Evolutionary conservation across 2,329 filamentous ascomycete genomes (phyloP).

Genomic region (Kalmusia sp.): DNA sequence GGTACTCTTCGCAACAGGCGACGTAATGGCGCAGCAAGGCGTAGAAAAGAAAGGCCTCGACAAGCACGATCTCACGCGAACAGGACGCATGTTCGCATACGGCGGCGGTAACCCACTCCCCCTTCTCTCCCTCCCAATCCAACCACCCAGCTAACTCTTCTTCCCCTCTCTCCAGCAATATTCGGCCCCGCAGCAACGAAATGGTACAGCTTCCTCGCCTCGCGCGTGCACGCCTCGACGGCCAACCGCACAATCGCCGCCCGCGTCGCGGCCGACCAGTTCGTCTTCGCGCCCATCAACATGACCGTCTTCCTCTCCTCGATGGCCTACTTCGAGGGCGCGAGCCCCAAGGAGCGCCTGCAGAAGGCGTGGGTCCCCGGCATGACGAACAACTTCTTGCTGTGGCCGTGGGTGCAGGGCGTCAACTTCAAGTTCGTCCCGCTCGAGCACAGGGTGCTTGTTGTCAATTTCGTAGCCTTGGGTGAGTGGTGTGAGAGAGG

Average conservation of each 20-base stretch:
- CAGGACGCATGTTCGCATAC: slow-evolving; percentile 80
- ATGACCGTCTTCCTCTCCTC: slow-evolving; percentile 79
- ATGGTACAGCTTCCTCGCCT: slow-evolving; percentile 84
- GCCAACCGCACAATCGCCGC: slow-evolving; percentile 75
- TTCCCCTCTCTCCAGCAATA: slow-evolving; percentile 60
- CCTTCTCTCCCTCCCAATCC: slow-evolving; percentile 4
- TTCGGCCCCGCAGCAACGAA: slow-evolving; percentile 88
- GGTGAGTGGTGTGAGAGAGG: slow-evolving; percentile 53
- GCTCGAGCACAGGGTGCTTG: slow-evolving; percentile 79
- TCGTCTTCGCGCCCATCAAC: slow-evolving; percentile 82
- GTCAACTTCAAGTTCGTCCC: slow-evolving; percentile 90
- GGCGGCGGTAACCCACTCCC: slow-evolving; percentile 68
- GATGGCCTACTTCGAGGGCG: slow-evolving; percentile 84
- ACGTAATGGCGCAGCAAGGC: slow-evolving; percentile 87
- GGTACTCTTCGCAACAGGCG: slow-evolving; percentile 90
- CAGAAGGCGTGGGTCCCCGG: slow-evolving; percentile 73
- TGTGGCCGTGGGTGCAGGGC: slow-evolving; percentile 87
- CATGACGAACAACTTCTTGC: slow-evolving; percentile 81
- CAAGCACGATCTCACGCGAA: slow-evolving; percentile 75
- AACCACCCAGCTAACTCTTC: slow-evolving; percentile 13
- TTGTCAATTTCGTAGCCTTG: slow-evolving; percentile 82
- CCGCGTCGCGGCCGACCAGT: slow-evolving; percentile 79
- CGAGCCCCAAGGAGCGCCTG: slow-evolving; percentile 70
- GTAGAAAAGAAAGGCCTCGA: slow-evolving; percentile 81
- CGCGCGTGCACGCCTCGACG: slow-evolving; percentile 68